Conservation (phyloP, 352 stramenopile genomes). For the Phytophthora vignae region DNA sequence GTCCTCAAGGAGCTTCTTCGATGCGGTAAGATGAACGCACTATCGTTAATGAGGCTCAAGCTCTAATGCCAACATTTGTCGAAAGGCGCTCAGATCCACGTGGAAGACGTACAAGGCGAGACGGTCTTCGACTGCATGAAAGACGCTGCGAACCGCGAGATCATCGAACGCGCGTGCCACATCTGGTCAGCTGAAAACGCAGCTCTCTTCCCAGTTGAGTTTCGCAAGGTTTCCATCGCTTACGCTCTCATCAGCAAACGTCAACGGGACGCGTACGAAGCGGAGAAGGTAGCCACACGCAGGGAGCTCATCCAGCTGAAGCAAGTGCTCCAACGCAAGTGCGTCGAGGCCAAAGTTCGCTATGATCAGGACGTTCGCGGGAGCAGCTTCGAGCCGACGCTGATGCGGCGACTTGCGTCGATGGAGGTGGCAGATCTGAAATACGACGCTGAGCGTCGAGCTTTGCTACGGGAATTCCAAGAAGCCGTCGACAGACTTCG, state of each 20-base stretch:
- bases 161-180: slow-evolving; percentile 45
- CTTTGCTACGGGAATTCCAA: slow-evolving; percentile 41
- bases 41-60: background rate
- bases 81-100: slow-evolving; percentile 52
- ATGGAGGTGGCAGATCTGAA: slow-evolving; percentile 44
- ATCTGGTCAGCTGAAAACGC: slow-evolving; percentile 48
- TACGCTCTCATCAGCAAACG: slow-evolving; percentile 52
- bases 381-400: slow-evolving; percentile 48
- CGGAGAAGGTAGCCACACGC: slow-evolving; percentile 24
- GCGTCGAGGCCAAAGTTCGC: slow-evolving; percentile 59
- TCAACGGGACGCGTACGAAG: slow-evolving; percentile 33
- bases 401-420: slow-evolving; percentile 46
- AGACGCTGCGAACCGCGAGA: slow-evolving; percentile 37
- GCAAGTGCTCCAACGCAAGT: slow-evolving; percentile 46
- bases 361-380: slow-evolving; percentile 50
- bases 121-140: slow-evolving; percentile 56
- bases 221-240: slow-evolving; percentile 43
- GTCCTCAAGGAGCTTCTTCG: slow-evolving; percentile 69
- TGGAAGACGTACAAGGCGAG: slow-evolving; percentile 56
- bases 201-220: slow-evolving; percentile 58
- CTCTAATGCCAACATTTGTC: background rate
- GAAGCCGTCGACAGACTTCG: slow-evolving; percentile 42
- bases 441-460: slow-evolving; percentile 43
- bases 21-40: slow-evolving; percentile 41
- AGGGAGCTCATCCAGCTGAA: slow-evolving; percentile 43